Conservation (phyloP, 768 basidiomycete genomes). For the Neoboletus brunneissimus region DNA sequence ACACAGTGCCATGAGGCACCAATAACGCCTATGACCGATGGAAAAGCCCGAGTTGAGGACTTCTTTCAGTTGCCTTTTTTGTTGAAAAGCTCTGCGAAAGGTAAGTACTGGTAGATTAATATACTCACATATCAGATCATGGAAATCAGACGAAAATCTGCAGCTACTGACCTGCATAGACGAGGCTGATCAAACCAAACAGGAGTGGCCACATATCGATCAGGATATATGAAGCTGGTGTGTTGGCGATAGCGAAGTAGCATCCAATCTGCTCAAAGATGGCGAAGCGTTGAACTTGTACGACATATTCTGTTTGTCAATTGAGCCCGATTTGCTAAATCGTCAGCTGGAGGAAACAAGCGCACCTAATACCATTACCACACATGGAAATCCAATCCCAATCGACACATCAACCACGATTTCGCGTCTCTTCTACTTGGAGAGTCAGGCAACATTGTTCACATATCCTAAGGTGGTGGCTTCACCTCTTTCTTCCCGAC, state of each 20-base stretch:
- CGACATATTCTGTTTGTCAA: constrained; percentile 20
- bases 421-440: constrained; percentile 42
- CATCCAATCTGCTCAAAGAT: constrained; percentile 31
- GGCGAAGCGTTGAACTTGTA: constrained; percentile 23
- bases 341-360: not conserved
- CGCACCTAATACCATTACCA: constrained; percentile 33
- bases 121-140: not conserved
- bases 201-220: constrained; percentile 17
- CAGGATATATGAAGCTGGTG: constrained; percentile 14
- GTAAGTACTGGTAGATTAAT: constrained; percentile 19
- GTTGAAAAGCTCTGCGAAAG: constrained; percentile 13
- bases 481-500: constrained; percentile 29
- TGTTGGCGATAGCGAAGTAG: constrained; percentile 9
- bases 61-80: not conserved
- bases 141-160: not conserved
- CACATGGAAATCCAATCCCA: constrained; percentile 36
- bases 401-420: constrained; percentile 41
- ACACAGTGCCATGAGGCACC: constrained; percentile 49
- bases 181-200: constrained; percentile 15
- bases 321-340: not conserved
- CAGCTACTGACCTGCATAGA: constrained; percentile 25
- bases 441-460: not conserved
- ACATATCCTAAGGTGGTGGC: not conserved
- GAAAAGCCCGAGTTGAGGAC: constrained; percentile 19
- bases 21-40: constrained; percentile 46